Base-by-base conservation (phyloP, 1,284 basidiomycete species). In the Cutaneotrichosporon sp. region DNA sequence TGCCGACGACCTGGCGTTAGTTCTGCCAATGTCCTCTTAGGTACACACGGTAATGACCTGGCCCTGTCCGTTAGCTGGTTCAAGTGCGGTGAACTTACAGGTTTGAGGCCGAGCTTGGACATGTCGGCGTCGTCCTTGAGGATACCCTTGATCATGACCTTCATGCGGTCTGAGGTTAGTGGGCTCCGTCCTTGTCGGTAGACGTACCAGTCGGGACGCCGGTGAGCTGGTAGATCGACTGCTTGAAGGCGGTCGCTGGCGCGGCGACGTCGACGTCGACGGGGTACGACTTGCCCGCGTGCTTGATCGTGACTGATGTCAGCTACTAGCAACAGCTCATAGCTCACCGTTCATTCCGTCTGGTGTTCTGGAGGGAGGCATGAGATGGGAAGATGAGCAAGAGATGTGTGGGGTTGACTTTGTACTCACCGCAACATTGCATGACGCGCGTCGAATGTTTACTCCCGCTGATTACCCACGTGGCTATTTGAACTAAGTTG, bases 121-220 rank as follows among this genome's bases (percentile, higher is more conserved):
- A 94, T 88, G 69, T 90, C 87, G 0, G 90, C 86, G 70, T 96
- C 90, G 73, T 97, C 92, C 65, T 77, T 72, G 56, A 73, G 69
- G 14, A 78, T 85, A n/a, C 91, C 91, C 78, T 97, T 97, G 77
- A 96, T 85, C 90, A 97, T 95, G 69, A 98, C 90, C 81, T 97
- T 99, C 90, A 97, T 95, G 57, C 94, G 85, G 73, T 95, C 92
- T 58, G 86, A 53, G 51, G 18, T 63, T 65, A 36, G 47, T 47
- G 18, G 40, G 34, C 16, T 10, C 5, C 8, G 9, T 10, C 5
- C 8, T 0, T 49, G 16, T 31, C 18, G 2, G 8, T 7, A n/a
- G 18, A 75, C 79, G 26, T 14, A 56, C 55, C 80, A 10, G 75
- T 79, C 13, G 94, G 92, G 5, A 98, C 89, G 11, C 92, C 92